Evolutionary conservation across 2,329 filamentous ascomycete genomes (phyloP).

Genomic region (Penicillium hesseltinei): DNA sequence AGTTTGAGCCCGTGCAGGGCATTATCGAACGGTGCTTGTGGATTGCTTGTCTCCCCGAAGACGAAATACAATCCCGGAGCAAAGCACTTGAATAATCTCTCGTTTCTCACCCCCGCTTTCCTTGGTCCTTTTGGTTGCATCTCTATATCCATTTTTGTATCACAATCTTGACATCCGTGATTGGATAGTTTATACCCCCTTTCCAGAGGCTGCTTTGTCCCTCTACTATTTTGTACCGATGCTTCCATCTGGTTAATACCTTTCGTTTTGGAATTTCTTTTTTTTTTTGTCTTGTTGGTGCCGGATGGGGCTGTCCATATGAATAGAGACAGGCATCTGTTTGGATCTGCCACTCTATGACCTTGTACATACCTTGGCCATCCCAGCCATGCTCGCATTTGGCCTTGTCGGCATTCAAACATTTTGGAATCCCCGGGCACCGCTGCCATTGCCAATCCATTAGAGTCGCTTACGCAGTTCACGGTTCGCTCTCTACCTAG

Average conservation of each 20-base stretch:
- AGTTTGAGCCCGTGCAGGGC: conserved; percentile 56
- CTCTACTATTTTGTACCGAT: conserved; percentile 17
- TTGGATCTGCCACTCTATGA: neutral
- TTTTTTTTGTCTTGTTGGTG: neutral
- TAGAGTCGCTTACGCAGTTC: neutral
- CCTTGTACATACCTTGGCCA: neutral
- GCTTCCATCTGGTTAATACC: conserved; percentile 14
- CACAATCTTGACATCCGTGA: conserved; percentile 12
- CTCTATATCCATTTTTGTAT: conserved; percentile 10
- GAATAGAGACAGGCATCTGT: neutral
- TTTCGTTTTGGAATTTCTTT: conserved; percentile 12
- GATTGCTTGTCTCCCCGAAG: conserved; percentile 60
- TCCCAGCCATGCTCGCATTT: neutral
- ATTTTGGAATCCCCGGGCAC: no score
- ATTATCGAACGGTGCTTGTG: conserved; percentile 63
- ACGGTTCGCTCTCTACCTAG: neutral
- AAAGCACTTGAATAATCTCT: conserved; percentile 41
- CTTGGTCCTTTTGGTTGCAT: conserved; percentile 7
- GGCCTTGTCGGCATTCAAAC: neutral
- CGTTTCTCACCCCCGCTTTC: neutral
- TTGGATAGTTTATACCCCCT: conserved; percentile 24
- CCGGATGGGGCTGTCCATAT: neutral
- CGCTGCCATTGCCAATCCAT: neutral
- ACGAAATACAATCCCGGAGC: conserved; percentile 53
- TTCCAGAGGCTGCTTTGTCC: conserved; percentile 6